Base-by-base conservation (phyloP, 805 yeast species). In the Barnettozyma botsteinii region DNA sequence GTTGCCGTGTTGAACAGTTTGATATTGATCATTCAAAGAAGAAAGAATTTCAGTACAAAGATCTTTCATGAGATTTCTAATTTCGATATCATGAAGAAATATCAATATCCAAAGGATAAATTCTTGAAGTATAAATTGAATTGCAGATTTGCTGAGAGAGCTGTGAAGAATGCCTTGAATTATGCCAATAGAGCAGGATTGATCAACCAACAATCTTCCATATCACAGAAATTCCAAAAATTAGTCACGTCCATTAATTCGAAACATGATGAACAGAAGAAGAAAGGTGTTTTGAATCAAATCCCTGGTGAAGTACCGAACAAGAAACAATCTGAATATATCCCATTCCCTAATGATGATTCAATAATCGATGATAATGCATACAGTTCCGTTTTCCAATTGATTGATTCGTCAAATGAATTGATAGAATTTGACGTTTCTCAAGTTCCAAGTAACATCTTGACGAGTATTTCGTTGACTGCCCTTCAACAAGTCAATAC, bases 401-500 rank as follows among this genome's bases (percentile, higher is more conserved):
- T 91, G 43, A 79, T 83, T 12, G 78, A 75, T 29, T 65, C 77
- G 24, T 61, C 66, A 30, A 78, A 81, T 53, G 79, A 80, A 36
- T 64, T 85, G 42, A 71, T 77, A 24, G 70, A 71, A 28, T 82
- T 86, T 55, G 91, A 91, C 57, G 74, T 86, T 40, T 69, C 85
- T 3, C 64, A 75, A 9, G 64, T 93, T 7, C 82, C 93, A 5
- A 73, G 72, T 18, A 76, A 77, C 37, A 67, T 82, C 1, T 71
- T 88, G 41, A 72, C 71, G 18, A 71, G 75, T 33, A 80, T 81
- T 72, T 85, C 81, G 13, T 65, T 75, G 41, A 73, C 75, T 2
- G 87, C 95, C 0, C 65, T 93, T 41, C 65, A 70, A 14, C 72
- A 72, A 31, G 74, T 76, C 0, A 73, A 75, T 35, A 62, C 70